A percentile compares a stretch with the other conserved stretches of the same genome.
phyloP scores from a whole-genome alignment of 208 protist genomes.

The Crithidia thermophila region DNA sequence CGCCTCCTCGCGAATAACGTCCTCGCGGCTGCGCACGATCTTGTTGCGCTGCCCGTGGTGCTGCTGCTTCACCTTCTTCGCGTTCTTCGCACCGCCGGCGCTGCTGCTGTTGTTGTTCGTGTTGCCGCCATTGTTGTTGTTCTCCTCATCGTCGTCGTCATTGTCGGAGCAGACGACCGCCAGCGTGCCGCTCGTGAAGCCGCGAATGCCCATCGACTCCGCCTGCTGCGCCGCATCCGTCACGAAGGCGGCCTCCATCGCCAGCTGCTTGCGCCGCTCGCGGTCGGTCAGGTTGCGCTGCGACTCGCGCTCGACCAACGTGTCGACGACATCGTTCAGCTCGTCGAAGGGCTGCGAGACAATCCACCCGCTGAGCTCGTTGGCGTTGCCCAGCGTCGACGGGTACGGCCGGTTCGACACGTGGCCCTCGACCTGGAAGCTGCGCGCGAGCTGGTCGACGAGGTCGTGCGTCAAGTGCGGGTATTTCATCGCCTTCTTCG shows the following conservation, averaged over 20 bases:
- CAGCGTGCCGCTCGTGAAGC: conserved; percentile 68
- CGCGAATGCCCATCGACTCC: conserved; percentile 86
- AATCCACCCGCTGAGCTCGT: conserved; percentile 75
- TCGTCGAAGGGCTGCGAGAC: conserved; percentile 76
- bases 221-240: conserved; percentile 77
- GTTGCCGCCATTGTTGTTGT: conserved; percentile 30
- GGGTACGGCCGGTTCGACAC: conserved; percentile 52
- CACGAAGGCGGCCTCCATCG: conserved; percentile 73
- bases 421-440: conserved; percentile 53
- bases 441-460: conserved; percentile 70
- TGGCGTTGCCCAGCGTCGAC: conserved; percentile 65
- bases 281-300: conserved; percentile 70
- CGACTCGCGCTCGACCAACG: conserved; percentile 47
- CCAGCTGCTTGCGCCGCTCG: conserved; percentile 48
- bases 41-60: conserved; percentile 78
- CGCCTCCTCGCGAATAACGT: conserved; percentile 75
- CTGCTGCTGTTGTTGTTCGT: conserved; percentile 2
- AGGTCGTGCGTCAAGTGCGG: conserved; percentile 75
- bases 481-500: conserved; percentile 43
- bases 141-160: conserved; percentile 43
- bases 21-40: conserved; percentile 74
- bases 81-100: conserved; percentile 33
- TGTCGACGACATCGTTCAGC: conserved; percentile 83
- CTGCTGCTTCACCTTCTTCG: conserved; percentile 50
- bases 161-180: conserved; percentile 66